Evolutionary conservation across 148 eudicot genomes (phyloP), one percentile per base, ranked within the genome.

Genomic region (Rhododendron kiyosumense): DNA sequence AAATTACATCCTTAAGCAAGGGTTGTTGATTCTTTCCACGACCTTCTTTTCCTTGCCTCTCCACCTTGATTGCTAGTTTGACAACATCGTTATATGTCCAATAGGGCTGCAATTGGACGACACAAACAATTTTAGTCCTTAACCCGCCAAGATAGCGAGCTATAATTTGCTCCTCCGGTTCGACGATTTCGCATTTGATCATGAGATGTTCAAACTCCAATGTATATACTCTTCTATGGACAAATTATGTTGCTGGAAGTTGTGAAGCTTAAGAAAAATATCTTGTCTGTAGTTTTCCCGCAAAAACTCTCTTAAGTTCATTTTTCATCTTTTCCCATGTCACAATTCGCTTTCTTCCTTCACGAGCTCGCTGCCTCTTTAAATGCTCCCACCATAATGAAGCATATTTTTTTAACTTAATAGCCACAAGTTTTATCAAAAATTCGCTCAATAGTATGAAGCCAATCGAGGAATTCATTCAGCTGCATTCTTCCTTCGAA

Each of bases 181-280:
- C 79, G 11, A 36, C 11, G 7, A 26, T 9, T 13, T 75, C n/a
- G 46, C 45, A 14, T 15, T 36, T 15, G 1, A 75, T 36, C 45
- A 75, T 75, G 79, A 75, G 79, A 75, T 36, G 79, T 13, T 76
- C 79, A 76, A 76, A 76, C 32, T 76, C 79, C 45, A 38, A 20
- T 5, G 79, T 38, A 9, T 76, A 9, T 76, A 76, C 5, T 76
- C 79, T 76, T 76, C 48, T 3, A 76, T 5, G 5, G 51, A 43
- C 51, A 77, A 10, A 24, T 78, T 54, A 22, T 45, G n/a, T 12
- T 78, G 17, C 15, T 45, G 46, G 81, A 78, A 78, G 24, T 78
- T 78, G 30, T 78, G 30, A 45, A 78, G 20, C 52, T 3, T 4
- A 8, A 41, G 52, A 32, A 78, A 78, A 20, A 32, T 20, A 3